Base-by-base conservation (phyloP, 805 yeast species). In the Yamadazyma paraphyllophila region DNA sequence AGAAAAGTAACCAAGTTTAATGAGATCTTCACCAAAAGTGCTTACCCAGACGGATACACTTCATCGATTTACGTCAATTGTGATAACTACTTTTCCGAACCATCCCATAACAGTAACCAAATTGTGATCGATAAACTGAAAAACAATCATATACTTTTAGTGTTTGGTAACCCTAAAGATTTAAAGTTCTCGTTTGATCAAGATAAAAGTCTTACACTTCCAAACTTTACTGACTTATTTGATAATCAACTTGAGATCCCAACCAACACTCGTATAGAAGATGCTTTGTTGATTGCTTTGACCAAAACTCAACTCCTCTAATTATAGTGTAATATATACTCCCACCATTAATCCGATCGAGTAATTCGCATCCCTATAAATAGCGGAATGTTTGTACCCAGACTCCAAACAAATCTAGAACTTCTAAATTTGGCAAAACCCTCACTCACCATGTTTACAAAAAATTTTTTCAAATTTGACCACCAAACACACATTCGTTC, bases 21-120 rank as follows among this genome's bases (percentile, higher is more conserved):
- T 35, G 67, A 81, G 4, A 62, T 90, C 0, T 90, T 88, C 63
- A 83, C 94, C 12, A 87, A 86, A 56, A 74, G 86, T 39, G 70
- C 83, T 2, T 74, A 73, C 46, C 75, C 80, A 2, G 64, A 66
- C 2, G 96, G 96, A 0, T 90, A 90, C 61, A 72, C 84, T 0
- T 80, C 78, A 53, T 76, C 89, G 2, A 59, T 85, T 1, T 85
- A 77, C 64, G 77, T 82, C 20, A 79, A 82, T 47, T 74, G 88
- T 56, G 89, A 88, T 25, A 87, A 83, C 48, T 85, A 75, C 59
- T 81, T 74, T 15, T 12, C 17, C 6, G 53, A 56, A 3, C 48
- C 59, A 20, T 20, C 24, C 24, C 3, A 20, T 20, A 20, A 20
- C 24, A 20, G 31, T n/a, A 31, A 36, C 20, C 55, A 69, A 12